Base-by-base conservation (phyloP, 2,329 filamentous ascomycete genomes). In the Verticillium nonalfalfae region DNA sequence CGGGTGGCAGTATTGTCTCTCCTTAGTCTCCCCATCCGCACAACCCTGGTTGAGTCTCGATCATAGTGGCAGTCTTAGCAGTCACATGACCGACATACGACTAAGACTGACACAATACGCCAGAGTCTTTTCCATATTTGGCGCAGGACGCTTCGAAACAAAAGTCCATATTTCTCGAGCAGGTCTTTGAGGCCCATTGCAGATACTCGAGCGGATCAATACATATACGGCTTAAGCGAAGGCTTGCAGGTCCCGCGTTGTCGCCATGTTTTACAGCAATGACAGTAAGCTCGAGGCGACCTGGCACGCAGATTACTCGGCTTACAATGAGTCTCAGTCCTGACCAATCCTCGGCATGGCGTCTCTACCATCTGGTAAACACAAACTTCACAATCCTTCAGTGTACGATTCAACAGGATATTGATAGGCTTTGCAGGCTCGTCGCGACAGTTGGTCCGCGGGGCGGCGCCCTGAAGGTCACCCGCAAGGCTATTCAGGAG, bases 351-450 rank as follows among this genome's bases (percentile, higher is more conserved):
- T 71, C 89, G 95, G 73, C 90, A 97, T 84, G 95, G 95, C 61
- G 90, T 99, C 61, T 90, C 94, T 14, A 99, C 94, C 2, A 89
- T 99, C 63, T 99, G 95, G 94, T 96, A 81, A 70, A 84, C 70
- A 31, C 31, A 36, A 34, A 45, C 26, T 39, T n/a, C 40, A 31
- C 26, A 31, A 31, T 31, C 26, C 5, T 31, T 31, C 26, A 31
- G 26, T 31, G 4, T 4, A 31, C 38, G 45, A 7, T 26, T 18
- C 7, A 9, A 21, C 18, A 52, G 3, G 45, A 21, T 18, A 18
- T 11, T 21, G 7, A 52, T 31, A 13, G 52, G 36, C 15, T 50
- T 36, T 36, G 50, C 65, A 97, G 94, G 94, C 86, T 97, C 52
- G 88, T 97, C 52, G 95, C 95, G 52, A 99, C 94, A 0, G 84